Evolutionary conservation across 2,329 filamentous ascomycete genomes (phyloP).

Genomic region (Xylariales sp.): DNA sequence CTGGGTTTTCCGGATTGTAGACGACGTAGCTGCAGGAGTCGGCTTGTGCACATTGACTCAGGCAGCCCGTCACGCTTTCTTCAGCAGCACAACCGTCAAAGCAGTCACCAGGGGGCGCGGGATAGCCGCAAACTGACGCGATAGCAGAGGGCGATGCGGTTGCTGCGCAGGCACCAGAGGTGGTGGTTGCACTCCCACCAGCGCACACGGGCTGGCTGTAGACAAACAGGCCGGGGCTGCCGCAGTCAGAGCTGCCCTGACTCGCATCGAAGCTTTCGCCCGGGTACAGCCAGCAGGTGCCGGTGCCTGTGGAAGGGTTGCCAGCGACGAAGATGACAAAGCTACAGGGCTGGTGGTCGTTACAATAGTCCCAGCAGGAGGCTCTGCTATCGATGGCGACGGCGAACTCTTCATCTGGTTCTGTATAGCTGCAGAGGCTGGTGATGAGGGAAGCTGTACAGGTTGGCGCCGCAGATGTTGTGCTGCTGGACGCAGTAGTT

Average conservation of each 20-base stretch:
- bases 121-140: background rate
- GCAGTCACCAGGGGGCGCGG: background rate
- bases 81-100: background rate
- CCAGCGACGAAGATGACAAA: slow-evolving; percentile 1
- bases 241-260: slow-evolving; percentile 1
- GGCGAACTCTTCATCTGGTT: background rate
- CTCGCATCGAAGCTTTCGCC: background rate
- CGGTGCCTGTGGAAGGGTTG: background rate
- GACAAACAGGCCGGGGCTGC: background rate
- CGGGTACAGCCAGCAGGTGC: slow-evolving; percentile 1
- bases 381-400: background rate
- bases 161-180: slow-evolving; percentile 1
- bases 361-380: slow-evolving; percentile 2
- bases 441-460: slow-evolving; percentile 4
- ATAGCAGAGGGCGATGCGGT: background rate
- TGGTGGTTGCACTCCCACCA: slow-evolving; percentile 1
- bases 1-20: background rate
- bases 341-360: background rate
- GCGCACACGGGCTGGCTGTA: background rate
- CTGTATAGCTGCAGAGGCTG: slow-evolving; percentile 1
- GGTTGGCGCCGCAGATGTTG: background rate
- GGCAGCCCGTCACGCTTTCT: background rate
- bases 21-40: slow-evolving; percentile 1
- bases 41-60: slow-evolving; percentile 1
- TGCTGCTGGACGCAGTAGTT: background rate